These are phyloP conservation scores for Thraustochytrium striatum DNA, from an alignment of 352 stramenopile genomes.

Conservation along the genomic window DNA sequence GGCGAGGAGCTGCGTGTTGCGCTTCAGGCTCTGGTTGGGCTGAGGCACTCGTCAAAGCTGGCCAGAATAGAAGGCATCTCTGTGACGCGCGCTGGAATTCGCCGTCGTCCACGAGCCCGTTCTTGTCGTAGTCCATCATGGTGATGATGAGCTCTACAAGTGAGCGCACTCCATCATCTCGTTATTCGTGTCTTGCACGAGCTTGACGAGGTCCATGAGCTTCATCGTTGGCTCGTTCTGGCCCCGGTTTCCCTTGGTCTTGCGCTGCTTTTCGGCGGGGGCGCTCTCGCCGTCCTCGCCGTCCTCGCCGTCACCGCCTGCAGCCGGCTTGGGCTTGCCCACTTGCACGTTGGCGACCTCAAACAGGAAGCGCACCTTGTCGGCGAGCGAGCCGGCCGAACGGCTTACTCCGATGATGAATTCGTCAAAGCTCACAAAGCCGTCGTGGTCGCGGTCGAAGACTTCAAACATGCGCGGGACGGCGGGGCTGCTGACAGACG, in stretches of 20 bases:
- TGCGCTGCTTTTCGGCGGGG: not conserved
- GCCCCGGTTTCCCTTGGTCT: not conserved
- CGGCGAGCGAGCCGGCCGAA: not conserved
- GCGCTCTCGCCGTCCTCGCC: not conserved
- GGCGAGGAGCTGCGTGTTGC: not conserved
- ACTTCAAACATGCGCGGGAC: slow-evolving; percentile 24
- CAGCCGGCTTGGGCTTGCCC: not conserved
- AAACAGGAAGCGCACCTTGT: slow-evolving; percentile 48
- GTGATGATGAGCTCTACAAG: slow-evolving; percentile 49
- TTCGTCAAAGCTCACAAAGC: slow-evolving; percentile 46
- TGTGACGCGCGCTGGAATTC: slow-evolving; percentile 27
- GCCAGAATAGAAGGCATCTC: slow-evolving; percentile 35
- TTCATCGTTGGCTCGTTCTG: slow-evolving; percentile 10
- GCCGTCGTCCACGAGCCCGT: slow-evolving; percentile 15
- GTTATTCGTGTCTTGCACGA: slow-evolving; percentile 46
- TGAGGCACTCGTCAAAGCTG: slow-evolving; percentile 48
- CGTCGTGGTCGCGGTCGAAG: slow-evolving; percentile 40
- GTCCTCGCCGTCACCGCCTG: not conserved
- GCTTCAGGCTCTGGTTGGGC: not conserved
- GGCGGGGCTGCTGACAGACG: slow-evolving; percentile 13
- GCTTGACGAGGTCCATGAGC: slow-evolving; percentile 39
- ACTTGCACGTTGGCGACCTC: slow-evolving; percentile 41
- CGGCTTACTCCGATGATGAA: slow-evolving; percentile 43
- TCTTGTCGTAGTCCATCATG: slow-evolving; percentile 49
- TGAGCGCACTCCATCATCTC: slow-evolving; percentile 46